Percentiles rank a stretch among this genome's conserved stretches.
Conservation (phyloP, 208 protist species). For the Kentomonas sorsogonicus region DNA sequence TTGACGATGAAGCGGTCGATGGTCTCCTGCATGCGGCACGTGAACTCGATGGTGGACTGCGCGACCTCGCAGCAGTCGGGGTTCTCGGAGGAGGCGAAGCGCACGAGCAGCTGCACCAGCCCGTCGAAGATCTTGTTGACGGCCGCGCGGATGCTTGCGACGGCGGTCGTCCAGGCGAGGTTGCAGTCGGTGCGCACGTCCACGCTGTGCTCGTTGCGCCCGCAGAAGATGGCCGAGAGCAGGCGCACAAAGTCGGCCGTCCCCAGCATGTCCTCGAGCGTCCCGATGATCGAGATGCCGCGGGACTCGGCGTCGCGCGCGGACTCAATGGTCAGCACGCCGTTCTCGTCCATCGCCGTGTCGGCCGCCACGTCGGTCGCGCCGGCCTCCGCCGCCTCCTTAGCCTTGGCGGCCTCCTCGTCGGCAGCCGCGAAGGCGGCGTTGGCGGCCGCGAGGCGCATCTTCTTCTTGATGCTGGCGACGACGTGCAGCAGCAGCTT, state of each 20-base stretch:
- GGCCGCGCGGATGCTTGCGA: constrained; percentile 80
- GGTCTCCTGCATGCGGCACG: constrained; percentile 75
- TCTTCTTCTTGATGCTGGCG: constrained; percentile 78
- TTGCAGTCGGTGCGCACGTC: constrained; percentile 74
- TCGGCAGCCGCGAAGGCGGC: constrained; percentile 27
- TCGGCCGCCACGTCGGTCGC: constrained; percentile 11
- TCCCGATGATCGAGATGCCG: constrained; percentile 76
- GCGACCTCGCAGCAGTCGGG: constrained; percentile 81
- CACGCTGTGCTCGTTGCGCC: constrained; percentile 75
- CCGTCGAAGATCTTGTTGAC: constrained; percentile 86
- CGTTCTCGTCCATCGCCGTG: constrained; percentile 13
- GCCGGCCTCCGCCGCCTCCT: constrained; percentile 13
- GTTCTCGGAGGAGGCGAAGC: constrained; percentile 70
- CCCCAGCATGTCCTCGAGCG: constrained; percentile 78
- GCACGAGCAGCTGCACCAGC: constrained; percentile 63
- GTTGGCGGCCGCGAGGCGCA: constrained; percentile 67
- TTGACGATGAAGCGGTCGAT: constrained; percentile 76
- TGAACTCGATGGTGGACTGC: constrained; percentile 86
- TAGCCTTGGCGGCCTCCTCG: constrained; percentile 21
- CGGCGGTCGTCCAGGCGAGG: constrained; percentile 85
- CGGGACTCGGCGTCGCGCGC: constrained; percentile 84
- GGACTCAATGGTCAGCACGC: constrained; percentile 67
- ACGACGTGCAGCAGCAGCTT: constrained; percentile 90
- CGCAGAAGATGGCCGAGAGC: constrained; percentile 79
- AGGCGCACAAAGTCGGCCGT: constrained; percentile 63